A percentile compares a stretch with the other conserved stretches of the same genome.
phyloP scores from a whole-genome alignment of 129 eudicot species.

The Rutidosis leptorrhynchoides region DNA sequence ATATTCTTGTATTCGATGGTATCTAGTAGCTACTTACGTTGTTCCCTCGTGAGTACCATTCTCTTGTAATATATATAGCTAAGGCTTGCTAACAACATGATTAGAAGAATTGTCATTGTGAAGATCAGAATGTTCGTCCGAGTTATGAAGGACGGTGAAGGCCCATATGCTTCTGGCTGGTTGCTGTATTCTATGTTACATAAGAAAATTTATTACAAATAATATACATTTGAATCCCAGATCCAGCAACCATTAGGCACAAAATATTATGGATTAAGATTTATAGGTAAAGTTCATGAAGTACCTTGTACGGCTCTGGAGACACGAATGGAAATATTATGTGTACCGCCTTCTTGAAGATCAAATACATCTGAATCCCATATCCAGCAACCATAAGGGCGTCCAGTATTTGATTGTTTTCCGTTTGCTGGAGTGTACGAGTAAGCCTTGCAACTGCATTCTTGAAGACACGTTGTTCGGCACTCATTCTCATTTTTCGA shows the following conservation, averaged over 20 bases:
- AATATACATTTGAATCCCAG: too few relatives aligned
- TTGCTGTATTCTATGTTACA: neutral
- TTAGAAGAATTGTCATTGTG: neutral
- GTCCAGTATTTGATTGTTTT: neutral
- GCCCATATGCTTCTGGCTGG: neutral
- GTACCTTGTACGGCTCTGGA: neutral
- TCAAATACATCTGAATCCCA: constrained; percentile 18
- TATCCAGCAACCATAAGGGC: constrained; percentile 18
- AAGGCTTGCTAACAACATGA: constrained; percentile 20
- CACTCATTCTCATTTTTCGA: constrained; percentile 10
- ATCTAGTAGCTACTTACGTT: constrained; percentile 22
- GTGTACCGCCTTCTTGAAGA: constrained; percentile 3
- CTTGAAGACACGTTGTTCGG: constrained; percentile 5
- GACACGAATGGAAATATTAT: constrained; percentile 28
- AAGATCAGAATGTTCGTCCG: neutral
- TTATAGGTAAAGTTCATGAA: neutral
- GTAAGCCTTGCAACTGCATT: constrained; percentile 27
- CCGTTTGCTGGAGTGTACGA: neutral
- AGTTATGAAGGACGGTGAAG: neutral
- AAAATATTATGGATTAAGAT: neutral
- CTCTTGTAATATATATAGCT: constrained; percentile 26
- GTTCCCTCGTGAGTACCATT: neutral
- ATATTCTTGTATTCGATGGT: neutral
- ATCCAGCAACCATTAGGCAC: neutral
- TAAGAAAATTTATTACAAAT: neutral